Evolutionary conservation across 352 stramenopile species (phyloP), one percentile per base, ranked within the genome.

Genomic region (Phytophthora cryptogea): DNA sequence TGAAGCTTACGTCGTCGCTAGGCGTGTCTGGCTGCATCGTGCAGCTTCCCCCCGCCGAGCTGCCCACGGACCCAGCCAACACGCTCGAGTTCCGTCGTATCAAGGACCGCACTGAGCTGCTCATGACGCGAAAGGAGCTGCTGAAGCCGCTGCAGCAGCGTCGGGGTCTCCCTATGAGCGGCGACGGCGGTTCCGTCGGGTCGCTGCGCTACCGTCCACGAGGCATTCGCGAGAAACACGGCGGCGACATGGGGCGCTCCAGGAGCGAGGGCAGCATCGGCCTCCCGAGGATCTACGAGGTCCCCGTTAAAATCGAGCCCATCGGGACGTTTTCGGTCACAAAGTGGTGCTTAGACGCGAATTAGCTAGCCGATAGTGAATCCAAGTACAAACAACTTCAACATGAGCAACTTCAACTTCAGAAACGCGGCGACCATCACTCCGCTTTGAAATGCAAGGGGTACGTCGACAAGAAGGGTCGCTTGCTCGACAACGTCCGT

Each of bases 1-100:
- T 87, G 16, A 75, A 66, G 35, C 74, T 90, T 17, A 90, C 76
- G 47, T 90, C 80, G 30, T 88, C 78, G 31, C 59, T 68, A 26
- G 74, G 78, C 8, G 76, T 90, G 17, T 72, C 76, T 3, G 61
- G 56, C 13, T 90, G 80, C 56, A 79, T 90, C 41, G 68, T 60
- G 32, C 78, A 88, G 56, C 46, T 73, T n/a, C 63, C 66, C 0
- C 3, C 46, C 0, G 58, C 64, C 0, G 63, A 74, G 28, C 45
- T 78, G 8, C 48, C 60, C 0, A 52, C 60, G 13, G 71, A 86
- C 49, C 74, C 76, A 35, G 51, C 64, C 16, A 68, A 75, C 11
- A 20, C 39, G 8, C 69, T 70, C 30, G 75, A 86, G 51, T 88
- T 84, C 37, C 70, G 78, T 0, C 75, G 70, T 20, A 75, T 88